Evolutionary conservation across 1,284 basidiomycete genomes (phyloP).

Genomic region (Leccinum solheimii): DNA sequence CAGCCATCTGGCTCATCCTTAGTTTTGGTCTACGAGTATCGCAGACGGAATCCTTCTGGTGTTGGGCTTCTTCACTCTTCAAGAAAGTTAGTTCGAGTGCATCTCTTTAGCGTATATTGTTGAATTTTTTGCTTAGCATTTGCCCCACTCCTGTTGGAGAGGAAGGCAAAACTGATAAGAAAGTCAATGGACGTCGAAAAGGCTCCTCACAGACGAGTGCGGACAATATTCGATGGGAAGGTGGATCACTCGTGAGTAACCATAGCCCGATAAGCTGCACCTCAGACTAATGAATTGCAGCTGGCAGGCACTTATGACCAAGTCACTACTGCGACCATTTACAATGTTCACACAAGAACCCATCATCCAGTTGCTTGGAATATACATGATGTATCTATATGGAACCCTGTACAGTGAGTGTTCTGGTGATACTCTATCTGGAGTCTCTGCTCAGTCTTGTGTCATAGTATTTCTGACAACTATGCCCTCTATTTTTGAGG

Average conservation of each 20-base stretch:
- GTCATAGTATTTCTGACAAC: conserved; percentile 59
- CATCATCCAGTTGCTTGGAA: conserved; percentile 45
- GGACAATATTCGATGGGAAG: conserved; percentile 46
- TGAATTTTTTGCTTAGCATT: conserved; percentile 43
- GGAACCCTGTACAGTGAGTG: conserved; percentile 55
- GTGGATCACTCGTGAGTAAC: conserved; percentile 43
- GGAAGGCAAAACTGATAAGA: conserved; percentile 55
- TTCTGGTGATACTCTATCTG: not conserved
- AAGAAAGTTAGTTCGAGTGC: too few relatives aligned
- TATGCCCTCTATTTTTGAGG: conserved; percentile 60
- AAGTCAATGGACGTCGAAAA: conserved; percentile 48
- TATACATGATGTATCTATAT: conserved; percentile 54
- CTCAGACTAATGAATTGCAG: conserved; percentile 14
- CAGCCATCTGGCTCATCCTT: too few relatives aligned
- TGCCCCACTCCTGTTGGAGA: conserved; percentile 59
- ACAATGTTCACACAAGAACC: conserved; percentile 47
- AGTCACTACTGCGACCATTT: conserved; percentile 45
- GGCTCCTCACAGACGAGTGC: conserved; percentile 35
- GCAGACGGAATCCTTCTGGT: too few relatives aligned
- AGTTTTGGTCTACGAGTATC: too few relatives aligned
- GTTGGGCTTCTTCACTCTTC: too few relatives aligned
- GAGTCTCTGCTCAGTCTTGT: conserved; percentile 12
- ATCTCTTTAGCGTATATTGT: too few relatives aligned
- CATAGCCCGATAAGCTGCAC: too few relatives aligned
- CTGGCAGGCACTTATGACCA: conserved; percentile 32